Base-by-base conservation (phyloP, 495 filamentous ascomycete genomes). In the Trypethelium eluteriae region DNA sequence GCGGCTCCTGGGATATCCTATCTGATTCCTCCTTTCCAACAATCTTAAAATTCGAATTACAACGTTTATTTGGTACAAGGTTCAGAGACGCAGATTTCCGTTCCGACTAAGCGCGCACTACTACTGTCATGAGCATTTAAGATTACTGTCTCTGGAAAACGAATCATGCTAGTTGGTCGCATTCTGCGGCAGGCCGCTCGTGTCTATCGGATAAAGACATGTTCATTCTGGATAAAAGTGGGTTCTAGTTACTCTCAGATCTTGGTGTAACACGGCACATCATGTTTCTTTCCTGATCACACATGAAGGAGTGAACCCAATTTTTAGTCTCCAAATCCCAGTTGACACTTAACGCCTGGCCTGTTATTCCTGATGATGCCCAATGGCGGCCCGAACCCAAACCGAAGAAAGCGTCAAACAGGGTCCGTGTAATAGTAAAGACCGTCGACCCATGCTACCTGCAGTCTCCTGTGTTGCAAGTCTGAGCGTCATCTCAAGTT, bases 261-360 rank as follows among this genome's bases (percentile, higher is more conserved):
- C 25, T 59, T 34, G 53, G 18, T 59, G 32, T 35, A 59, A 9
- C 53, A 59, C 3, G 14, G 53, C 53, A 59, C 18, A 10, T 59
- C 18, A 32, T 59, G 32, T 35, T 32, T 2, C 25, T 36, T 36
- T 59, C 32, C 25, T 11, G 10, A 35, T 36, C 18, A 59, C 6
- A 59, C 32, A 59, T 59, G 53, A 59, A 59, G 53, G 53, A 59
- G 53, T 32, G 32, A 36, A 32, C 53, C 53, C 5, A 59, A 59
- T 7, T 36, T 18, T 59, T 35, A 53, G 49, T 7, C 53, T 9
- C 53, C 7, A 7, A 35, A 36, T 32, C 53, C 53, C 18, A 59
- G 53, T 59, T 59, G 25, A 36, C 53, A 35, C 53, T 32, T 10
- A 36, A 35, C 53, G 34, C 53, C 53, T 59, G 32, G 32, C 36